Conservation (phyloP, 2,329 filamentous ascomycete species). For the Neospermospora avenae region DNA sequence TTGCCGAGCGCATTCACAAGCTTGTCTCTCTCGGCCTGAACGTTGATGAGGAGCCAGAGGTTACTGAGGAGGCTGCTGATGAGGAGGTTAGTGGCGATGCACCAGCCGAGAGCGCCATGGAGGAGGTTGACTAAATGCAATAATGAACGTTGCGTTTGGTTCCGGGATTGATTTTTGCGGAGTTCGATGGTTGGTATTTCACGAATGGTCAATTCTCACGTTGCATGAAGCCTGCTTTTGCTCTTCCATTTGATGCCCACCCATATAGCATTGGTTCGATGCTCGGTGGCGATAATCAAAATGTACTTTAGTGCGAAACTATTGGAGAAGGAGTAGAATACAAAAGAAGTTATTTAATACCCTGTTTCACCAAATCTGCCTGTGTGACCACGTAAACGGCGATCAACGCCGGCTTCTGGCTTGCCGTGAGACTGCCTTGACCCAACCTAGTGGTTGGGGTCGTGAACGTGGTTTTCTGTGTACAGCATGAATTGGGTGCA, state of each 20-base stretch:
- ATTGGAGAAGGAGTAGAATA: conserved; percentile 8
- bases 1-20: conserved; percentile 99
- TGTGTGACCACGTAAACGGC: conserved; percentile 3
- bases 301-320: conserved; percentile 19
- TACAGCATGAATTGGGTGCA: not conserved
- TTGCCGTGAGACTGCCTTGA: not conserved
- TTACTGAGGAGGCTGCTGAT: conserved; percentile 57
- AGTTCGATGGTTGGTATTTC: conserved; percentile 33
- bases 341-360: conserved; percentile 13
- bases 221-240: conserved; percentile 26
- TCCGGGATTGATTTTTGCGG: conserved; percentile 24
- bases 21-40: conserved; percentile 96
- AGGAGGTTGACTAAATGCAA: conserved; percentile 89
- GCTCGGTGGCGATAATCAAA: conserved; percentile 12
- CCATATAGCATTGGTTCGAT: conserved; percentile 11
- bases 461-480: not conserved
- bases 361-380: not conserved
- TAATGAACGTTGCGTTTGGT: conserved; percentile 21
- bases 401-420: not conserved
- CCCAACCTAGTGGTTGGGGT: not conserved
- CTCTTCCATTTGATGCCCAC: conserved; percentile 8
- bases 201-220: conserved; percentile 21
- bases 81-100: conserved; percentile 56
- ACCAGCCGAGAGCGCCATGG: conserved; percentile 79
- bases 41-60: conserved; percentile 90